Evolutionary conservation across 257 asterid species (phyloP).

Genomic region (Prunella vulgaris): DNA sequence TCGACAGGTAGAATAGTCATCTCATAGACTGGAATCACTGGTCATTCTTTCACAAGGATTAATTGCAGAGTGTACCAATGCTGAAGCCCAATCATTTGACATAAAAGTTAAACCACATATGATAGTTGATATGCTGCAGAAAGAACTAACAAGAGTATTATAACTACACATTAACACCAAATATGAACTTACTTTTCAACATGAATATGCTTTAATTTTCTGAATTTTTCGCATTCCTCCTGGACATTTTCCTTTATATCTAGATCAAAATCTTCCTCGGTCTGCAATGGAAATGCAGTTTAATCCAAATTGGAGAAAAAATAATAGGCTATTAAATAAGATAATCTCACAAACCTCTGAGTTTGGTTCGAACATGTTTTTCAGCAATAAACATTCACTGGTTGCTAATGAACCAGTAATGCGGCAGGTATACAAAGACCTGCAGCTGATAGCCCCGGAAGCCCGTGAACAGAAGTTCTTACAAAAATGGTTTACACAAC

Average conservation of each 20-base stretch:
- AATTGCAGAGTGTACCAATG: not conserved
- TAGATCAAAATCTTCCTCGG: constrained; percentile 61
- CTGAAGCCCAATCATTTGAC: not conserved
- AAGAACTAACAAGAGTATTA: not conserved
- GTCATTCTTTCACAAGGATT: not conserved
- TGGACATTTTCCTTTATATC: constrained; percentile 71
- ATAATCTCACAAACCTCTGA: constrained; percentile 40
- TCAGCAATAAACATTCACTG: constrained; percentile 66
- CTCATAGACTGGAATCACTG: not conserved
- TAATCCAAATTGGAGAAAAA: constrained; percentile 2
- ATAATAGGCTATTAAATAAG: not conserved
- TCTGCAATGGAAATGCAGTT: constrained; percentile 32
- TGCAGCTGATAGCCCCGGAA: constrained; percentile 36
- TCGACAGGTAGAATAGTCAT: not conserved
- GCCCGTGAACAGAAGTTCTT: constrained; percentile 38
- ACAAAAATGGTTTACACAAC: no score
- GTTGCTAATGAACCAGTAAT: constrained; percentile 53
- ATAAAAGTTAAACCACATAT: not conserved
- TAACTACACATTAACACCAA: not conserved
- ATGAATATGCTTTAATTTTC: constrained; percentile 51
- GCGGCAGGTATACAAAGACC: constrained; percentile 36
- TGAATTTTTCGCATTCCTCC: constrained; percentile 55
- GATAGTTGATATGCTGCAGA: not conserved
- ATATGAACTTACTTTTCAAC: constrained; percentile 57
- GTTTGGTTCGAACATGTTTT: constrained; percentile 69